phyloP scores from a whole-genome alignment of 768 basidiomycete genomes.

The Artomyces pyxidatus region DNA sequence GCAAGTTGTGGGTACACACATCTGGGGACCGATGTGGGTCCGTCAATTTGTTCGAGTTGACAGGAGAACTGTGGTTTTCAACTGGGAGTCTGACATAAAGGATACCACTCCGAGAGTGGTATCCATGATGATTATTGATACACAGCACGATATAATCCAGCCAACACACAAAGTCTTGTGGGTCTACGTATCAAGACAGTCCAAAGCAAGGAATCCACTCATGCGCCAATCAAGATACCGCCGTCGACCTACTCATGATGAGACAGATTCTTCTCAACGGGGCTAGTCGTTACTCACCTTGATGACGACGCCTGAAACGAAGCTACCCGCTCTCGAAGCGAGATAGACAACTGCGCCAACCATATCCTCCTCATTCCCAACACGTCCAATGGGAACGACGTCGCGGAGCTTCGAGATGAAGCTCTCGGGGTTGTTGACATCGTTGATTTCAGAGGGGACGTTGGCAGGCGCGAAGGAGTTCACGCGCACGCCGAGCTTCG shows the following conservation, averaged over 20 bases:
- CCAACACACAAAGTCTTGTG: too few relatives aligned
- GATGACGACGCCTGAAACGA: slow-evolving; percentile 10
- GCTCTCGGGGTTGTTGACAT: slow-evolving; percentile 12
- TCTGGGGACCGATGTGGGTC: too few relatives aligned
- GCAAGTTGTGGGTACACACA: too few relatives aligned
- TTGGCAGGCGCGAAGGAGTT: slow-evolving; percentile 15
- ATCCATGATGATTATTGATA: too few relatives aligned
- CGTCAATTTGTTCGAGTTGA: too few relatives aligned
- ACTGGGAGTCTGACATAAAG: too few relatives aligned
- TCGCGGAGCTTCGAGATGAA: slow-evolving; percentile 8
- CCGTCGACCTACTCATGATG: background rate
- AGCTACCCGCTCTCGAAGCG: slow-evolving; percentile 11
- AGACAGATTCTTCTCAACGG: too few relatives aligned
- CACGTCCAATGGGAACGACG: slow-evolving; percentile 9
- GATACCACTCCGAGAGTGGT: too few relatives aligned
- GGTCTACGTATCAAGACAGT: too few relatives aligned
- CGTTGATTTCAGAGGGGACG: slow-evolving; percentile 14
- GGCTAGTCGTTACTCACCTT: slow-evolving; percentile 8
- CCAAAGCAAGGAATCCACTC: too few relatives aligned
- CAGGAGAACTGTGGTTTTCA: too few relatives aligned
- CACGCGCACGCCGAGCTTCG: slow-evolving; percentile 14
- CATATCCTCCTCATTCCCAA: slow-evolving; percentile 15
- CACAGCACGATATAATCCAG: too few relatives aligned
- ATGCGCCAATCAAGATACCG: slow-evolving; percentile 1
- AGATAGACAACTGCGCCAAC: slow-evolving; percentile 13